Percentiles rank a stretch among this genome's conserved stretches.
These are phyloP conservation scores for Porphyrellus cyaneotinctus DNA, from an alignment of 768 basidiomycete species.

Conservation along the genomic window DNA sequence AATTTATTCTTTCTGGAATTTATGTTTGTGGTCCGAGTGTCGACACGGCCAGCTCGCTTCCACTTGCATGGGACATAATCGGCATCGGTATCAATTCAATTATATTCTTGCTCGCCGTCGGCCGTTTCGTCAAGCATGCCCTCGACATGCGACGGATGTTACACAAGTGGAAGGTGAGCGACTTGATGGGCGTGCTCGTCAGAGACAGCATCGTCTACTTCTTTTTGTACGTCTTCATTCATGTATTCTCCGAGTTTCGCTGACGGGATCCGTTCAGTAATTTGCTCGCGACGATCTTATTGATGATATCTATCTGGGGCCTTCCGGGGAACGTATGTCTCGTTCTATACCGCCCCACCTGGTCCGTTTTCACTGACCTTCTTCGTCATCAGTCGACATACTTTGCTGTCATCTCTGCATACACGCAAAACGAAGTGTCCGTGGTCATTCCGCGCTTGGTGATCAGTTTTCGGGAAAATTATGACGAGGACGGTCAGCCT, in stretches of 20 bases:
- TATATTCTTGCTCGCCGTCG: conserved; percentile 15
- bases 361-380: background rate
- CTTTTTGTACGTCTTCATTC: conserved; percentile 11
- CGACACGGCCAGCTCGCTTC: background rate
- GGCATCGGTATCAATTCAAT: conserved; percentile 7
- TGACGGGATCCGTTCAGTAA: conserved; percentile 8
- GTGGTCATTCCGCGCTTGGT: conserved; percentile 20
- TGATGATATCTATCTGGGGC: conserved; percentile 18
- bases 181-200: conserved; percentile 14
- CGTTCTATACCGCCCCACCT: too few relatives aligned
- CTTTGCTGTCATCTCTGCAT: conserved; percentile 14
- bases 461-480: conserved; percentile 20
- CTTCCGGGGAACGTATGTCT: conserved; percentile 8
- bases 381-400: background rate
- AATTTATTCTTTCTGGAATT: conserved; percentile 16
- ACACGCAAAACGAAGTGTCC: conserved; percentile 14
- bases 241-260: background rate
- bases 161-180: conserved; percentile 8
- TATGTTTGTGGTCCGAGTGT: conserved; percentile 11
- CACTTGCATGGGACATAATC: conserved; percentile 17
- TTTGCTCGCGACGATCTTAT: conserved; percentile 11
- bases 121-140: conserved; percentile 12
- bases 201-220: conserved; percentile 19
- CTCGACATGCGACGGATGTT: conserved; percentile 4
- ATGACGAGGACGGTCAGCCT: conserved; percentile 1